Base-by-base conservation (phyloP, 768 basidiomycete species). In the Leccinellum albellum region DNA sequence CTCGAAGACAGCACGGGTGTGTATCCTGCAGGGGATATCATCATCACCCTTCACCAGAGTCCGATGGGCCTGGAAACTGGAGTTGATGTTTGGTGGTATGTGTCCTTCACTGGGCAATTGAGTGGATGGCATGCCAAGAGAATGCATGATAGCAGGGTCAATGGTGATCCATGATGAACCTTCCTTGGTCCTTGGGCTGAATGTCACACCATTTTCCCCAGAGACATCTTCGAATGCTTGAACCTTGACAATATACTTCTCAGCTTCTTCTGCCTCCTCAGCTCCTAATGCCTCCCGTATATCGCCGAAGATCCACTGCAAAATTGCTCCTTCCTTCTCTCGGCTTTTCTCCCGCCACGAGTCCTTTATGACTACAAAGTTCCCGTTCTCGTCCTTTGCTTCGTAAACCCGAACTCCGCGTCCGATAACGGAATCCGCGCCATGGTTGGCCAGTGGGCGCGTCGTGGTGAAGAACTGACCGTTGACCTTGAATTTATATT, bases 271-370 rank as follows among this genome's bases (percentile, higher is more conserved):
- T 20, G 9, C 33, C 23, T 14, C 23, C 23, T 24, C 9, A 4
- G 10, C 14, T 24, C 50, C 50, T 5, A 51, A n/a, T 2, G 17
- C 29, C 14, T 8, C 23, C 17, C 23, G 33, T 35, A 51, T 37
- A 17, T 51, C 50, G 3, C 12, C 15, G 5, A 51, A 7, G 10
- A 51, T 51, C 0, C 6, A 24, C 33, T 35, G 33, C 23, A 51
- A 13, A 12, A 37, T 51, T 14, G 0, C 8, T 1, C 33, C 33
- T 6, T 51, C 50, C 3, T 9, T 23, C 12, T 51, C 50, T 3
- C 24, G 35, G 17, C 26, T n/a, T 26, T 49, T 4, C 3, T 63
- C 51, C 28, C 57, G 20, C 59, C 64, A 65, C 0, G 55, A 61
- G 7, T 56, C 45, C 24, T 65, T 62, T 4, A 61, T 56, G 1